Conservation (phyloP, 2,329 filamentous ascomycete species). For the Thielaviopsis euricoi region DNA sequence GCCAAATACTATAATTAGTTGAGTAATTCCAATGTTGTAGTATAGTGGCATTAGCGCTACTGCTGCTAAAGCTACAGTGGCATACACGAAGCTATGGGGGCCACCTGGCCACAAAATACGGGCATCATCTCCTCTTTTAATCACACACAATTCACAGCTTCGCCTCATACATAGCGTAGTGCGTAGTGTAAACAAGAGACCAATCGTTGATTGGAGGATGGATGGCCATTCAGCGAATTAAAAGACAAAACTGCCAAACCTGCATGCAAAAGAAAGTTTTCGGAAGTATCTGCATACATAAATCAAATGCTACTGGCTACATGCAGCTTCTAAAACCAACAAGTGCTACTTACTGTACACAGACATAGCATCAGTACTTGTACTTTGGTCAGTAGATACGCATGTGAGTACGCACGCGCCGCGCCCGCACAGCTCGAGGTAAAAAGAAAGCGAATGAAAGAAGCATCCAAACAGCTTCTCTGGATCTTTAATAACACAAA, state of each 20-base stretch:
- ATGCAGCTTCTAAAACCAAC: not conserved
- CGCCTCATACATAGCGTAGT: too few species aligned
- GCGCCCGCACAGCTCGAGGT: too few species aligned
- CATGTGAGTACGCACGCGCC: too few species aligned
- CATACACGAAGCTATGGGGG: not conserved
- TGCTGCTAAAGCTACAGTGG: not conserved
- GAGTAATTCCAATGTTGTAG: not conserved
- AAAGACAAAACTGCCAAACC: not conserved
- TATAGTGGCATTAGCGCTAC: not conserved
- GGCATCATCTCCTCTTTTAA: not conserved
- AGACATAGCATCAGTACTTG: too few species aligned
- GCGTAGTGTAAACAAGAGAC: not conserved
- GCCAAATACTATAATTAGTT: too few species aligned
- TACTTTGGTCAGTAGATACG: too few species aligned
- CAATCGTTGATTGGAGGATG: not conserved
- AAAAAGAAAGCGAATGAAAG: not conserved
- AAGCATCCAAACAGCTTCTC: too few species aligned
- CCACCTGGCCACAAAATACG: not conserved
- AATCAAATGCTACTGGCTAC: not conserved
- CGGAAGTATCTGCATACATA: not conserved
- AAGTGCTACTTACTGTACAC: too few species aligned
- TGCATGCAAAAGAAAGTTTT: not conserved
- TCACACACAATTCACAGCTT: not conserved
- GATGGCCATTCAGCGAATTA: not conserved
- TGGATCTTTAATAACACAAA: too few species aligned